Percentiles rank a stretch among this genome's conserved stretches.
Conservation (phyloP, 2,329 filamentous ascomycete genomes). For the Tricladium varicosporioides region DNA sequence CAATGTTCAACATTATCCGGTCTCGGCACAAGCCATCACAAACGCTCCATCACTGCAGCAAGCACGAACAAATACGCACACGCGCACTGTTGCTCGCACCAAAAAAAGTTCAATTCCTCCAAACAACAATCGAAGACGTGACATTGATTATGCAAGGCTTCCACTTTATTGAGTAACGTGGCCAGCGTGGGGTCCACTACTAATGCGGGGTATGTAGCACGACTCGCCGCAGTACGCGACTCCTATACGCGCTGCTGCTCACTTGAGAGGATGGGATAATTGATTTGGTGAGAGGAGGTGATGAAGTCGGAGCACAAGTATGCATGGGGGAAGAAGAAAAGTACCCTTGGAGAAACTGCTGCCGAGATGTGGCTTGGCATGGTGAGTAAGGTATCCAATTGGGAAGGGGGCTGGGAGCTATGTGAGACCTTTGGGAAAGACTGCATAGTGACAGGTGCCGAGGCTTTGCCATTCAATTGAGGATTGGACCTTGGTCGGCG, state of each 20-base stretch:
- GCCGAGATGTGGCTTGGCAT: too few relatives aligned
- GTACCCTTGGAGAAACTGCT: background rate
- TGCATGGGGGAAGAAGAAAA: background rate
- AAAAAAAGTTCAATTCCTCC: background rate
- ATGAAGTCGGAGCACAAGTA: background rate
- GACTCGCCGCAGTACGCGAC: background rate
- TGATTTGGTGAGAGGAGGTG: background rate
- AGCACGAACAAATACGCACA: background rate
- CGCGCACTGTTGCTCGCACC: background rate
- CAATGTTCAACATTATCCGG: slow-evolving; percentile 3
- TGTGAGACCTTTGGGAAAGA: too few relatives aligned
- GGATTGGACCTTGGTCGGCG: slow-evolving; percentile 1
- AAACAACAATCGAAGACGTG: background rate
- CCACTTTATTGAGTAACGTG: slow-evolving; percentile 18
- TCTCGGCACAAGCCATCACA: slow-evolving; percentile 6
- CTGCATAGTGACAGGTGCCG: background rate
- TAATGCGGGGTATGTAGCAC: slow-evolving; percentile 21
- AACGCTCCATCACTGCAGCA: background rate
- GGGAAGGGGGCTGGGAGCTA: too few relatives aligned
- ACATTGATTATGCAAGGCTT: slow-evolving; percentile 1
- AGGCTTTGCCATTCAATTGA: background rate
- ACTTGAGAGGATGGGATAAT: background rate
- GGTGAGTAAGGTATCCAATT: too few relatives aligned
- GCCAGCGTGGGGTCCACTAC: slow-evolving; percentile 21
- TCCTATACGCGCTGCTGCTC: background rate